Conservation (phyloP, 2,329 filamentous ascomycete genomes). For the Botrytis byssoidea region DNA sequence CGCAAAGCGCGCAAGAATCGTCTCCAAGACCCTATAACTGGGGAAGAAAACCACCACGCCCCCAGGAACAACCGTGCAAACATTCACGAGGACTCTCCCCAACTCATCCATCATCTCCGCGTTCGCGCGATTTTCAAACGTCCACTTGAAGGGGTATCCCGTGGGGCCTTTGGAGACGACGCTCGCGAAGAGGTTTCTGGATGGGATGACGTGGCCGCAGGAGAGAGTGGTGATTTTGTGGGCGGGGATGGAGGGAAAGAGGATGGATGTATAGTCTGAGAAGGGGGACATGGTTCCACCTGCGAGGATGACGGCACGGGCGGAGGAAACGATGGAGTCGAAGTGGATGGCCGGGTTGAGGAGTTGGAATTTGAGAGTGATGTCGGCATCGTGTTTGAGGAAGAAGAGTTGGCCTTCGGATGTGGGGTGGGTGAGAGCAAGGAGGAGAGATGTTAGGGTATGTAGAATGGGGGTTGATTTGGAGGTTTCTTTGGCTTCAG, state of each 20-base stretch:
- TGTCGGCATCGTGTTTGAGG: slow-evolving; percentile 44
- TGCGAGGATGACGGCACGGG: slow-evolving; percentile 83
- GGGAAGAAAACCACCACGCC: slow-evolving; percentile 95
- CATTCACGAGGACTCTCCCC: slow-evolving; percentile 67
- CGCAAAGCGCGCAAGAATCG: slow-evolving; percentile 55
- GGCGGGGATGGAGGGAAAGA: slow-evolving; percentile 72
- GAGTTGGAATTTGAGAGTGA: slow-evolving; percentile 77
- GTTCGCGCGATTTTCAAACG: slow-evolving; percentile 68
- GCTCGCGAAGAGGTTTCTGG: slow-evolving; percentile 75
- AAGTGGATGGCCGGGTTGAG: slow-evolving; percentile 92
- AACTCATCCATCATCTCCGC: slow-evolving; percentile 68
- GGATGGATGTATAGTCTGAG: slow-evolving; percentile 79
- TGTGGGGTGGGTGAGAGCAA: slow-evolving; percentile 83
- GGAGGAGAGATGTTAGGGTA: slow-evolving; percentile 67
- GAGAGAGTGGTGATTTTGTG: slow-evolving; percentile 75
- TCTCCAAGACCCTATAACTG: slow-evolving; percentile 85
- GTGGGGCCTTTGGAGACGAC: slow-evolving; percentile 55
- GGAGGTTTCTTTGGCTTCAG: not conserved
- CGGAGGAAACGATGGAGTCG: slow-evolving; percentile 78
- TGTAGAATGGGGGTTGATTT: slow-evolving; percentile 38
- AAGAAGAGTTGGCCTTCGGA: slow-evolving; percentile 66
- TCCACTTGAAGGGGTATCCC: slow-evolving; percentile 74
- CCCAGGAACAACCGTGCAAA: slow-evolving; percentile 75
- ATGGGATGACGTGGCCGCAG: slow-evolving; percentile 90
- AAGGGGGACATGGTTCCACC: slow-evolving; percentile 98